Percentiles rank a stretch among this genome's conserved stretches.
Evolutionary conservation across 129 eudicot species (phyloP).

Genomic region (Saposhnikovia divaricata): DNA sequence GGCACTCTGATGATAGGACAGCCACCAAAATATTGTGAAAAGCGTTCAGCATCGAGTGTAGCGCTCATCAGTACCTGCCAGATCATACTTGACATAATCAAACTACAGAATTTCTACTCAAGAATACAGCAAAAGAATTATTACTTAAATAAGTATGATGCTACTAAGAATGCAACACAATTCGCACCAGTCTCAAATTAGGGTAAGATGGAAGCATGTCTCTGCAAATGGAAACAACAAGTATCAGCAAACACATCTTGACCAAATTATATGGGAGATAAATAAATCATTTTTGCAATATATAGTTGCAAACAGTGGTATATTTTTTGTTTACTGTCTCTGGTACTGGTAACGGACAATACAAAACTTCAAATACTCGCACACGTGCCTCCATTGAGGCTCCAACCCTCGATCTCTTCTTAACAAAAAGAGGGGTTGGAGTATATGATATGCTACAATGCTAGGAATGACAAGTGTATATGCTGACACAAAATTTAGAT

Average conservation of each 20-base stretch:
- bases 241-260: constrained; percentile 3
- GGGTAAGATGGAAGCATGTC: constrained; percentile 92
- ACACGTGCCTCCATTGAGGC: background rate
- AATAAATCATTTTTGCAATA: background rate
- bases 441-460: background rate
- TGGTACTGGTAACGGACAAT: background rate
- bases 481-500: background rate
- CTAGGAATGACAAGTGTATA: background rate
- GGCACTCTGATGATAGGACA: constrained; percentile 92
- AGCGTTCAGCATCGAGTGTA: constrained; percentile 94
- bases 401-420: background rate
- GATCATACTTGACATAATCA: background rate
- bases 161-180: background rate
- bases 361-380: background rate
- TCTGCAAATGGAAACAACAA: constrained; percentile 33
- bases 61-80: constrained; percentile 95
- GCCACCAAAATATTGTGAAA: constrained; percentile 89
- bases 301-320: background rate
- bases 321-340: no score
- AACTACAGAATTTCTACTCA: background rate
- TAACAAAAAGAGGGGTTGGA: background rate
- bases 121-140: background rate
- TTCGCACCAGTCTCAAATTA: constrained; percentile 80
- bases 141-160: background rate
- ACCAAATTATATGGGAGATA: background rate